Conservation (phyloP, 2,329 filamentous ascomycete genomes). For the Cladorrhinum sp. region DNA sequence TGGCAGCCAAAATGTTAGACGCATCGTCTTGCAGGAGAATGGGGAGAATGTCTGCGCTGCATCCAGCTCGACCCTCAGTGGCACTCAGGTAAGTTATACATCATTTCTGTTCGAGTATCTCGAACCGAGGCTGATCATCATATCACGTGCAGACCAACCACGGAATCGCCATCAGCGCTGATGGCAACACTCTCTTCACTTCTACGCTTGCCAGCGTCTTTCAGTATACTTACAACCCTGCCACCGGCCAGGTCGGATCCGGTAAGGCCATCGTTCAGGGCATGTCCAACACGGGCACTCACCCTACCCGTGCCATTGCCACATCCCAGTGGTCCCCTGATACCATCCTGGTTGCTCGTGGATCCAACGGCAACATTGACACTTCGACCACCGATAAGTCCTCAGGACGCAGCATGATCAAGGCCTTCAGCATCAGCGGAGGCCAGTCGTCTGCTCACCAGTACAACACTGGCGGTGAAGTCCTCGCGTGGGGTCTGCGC, state of each 20-base stretch:
- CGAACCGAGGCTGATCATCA: neutral
- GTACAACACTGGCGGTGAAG: conserved; percentile 20
- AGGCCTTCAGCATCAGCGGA: conserved; percentile 51
- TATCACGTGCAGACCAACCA: conserved; percentile 28
- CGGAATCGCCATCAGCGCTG: conserved; percentile 31
- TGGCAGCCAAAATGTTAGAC: conserved; percentile 15
- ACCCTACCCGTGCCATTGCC: conserved; percentile 52
- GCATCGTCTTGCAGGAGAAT: conserved; percentile 19
- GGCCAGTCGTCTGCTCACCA: conserved; percentile 24
- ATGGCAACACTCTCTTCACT: conserved; percentile 32
- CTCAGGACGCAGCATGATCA: conserved; percentile 51
- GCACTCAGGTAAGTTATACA: conserved; percentile 12
- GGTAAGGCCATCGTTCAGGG: conserved; percentile 44
- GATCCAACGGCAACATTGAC: conserved; percentile 52
- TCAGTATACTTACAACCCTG: conserved; percentile 50
- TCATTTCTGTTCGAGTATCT: neutral
- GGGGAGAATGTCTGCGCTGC: conserved; percentile 20
- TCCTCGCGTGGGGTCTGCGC: conserved; percentile 40
- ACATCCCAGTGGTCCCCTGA: conserved; percentile 44
- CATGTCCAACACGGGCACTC: conserved; percentile 45
- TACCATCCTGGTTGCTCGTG: conserved; percentile 51
- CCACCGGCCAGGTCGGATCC: conserved; percentile 38
- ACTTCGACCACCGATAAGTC: conserved; percentile 39
- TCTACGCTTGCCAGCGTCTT: conserved; percentile 46
- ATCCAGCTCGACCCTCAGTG: conserved; percentile 18